Conservation (phyloP, 306 rosid species). For the Inga oerstediana region DNA sequence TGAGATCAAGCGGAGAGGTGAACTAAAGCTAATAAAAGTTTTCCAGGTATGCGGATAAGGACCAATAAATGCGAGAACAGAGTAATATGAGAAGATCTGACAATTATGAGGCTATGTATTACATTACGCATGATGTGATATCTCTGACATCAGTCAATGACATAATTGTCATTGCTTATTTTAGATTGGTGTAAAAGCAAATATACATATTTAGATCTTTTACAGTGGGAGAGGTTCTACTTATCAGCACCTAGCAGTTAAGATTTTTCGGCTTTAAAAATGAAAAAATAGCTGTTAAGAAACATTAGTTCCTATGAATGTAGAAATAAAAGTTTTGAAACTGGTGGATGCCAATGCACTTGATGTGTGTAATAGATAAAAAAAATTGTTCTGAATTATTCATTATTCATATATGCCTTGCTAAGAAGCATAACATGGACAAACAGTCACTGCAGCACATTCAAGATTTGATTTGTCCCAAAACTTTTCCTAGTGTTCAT, state of each 20-base stretch:
- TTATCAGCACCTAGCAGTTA: constrained; percentile 3
- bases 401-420: not conserved
- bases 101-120: constrained; percentile 25
- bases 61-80: constrained; percentile 16
- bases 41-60: constrained; percentile 75
- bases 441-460: not conserved
- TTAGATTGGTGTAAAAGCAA: constrained; percentile 15
- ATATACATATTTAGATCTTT: constrained; percentile 6
- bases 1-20: constrained; percentile 99
- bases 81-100: constrained; percentile 9
- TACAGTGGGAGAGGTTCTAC: constrained; percentile 5
- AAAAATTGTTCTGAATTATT: constrained; percentile 4
- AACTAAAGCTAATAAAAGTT: constrained; percentile 97
- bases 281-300: not conserved
- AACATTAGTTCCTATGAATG: not conserved
- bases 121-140: constrained; percentile 6
- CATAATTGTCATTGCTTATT: not conserved
- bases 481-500: not conserved
- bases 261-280: not conserved
- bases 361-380: constrained; percentile 4
- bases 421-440: not conserved
- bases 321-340: constrained; percentile 8
- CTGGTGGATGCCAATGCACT: not conserved
- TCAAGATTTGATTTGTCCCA: not conserved
- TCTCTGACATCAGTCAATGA: not conserved